Evolutionary conservation across 176 grass and related monocot species (phyloP).

Genomic region (Saccharum spontaneum): DNA sequence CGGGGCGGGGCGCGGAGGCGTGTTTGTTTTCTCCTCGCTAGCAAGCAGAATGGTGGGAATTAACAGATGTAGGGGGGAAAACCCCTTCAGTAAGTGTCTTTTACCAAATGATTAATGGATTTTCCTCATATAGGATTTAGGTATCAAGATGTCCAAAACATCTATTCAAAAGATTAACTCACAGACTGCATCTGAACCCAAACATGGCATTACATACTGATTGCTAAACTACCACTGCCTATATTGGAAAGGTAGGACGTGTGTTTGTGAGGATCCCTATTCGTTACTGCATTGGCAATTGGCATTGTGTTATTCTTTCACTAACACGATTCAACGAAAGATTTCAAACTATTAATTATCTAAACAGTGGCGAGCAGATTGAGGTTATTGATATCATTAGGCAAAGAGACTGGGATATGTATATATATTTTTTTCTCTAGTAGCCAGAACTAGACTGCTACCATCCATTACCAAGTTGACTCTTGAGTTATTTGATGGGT

Average conservation of each 20-base stretch:
- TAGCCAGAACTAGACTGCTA: neutral
- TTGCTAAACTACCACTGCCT: neutral
- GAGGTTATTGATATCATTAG: neutral
- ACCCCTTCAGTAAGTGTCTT: neutral
- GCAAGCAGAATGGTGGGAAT: neutral
- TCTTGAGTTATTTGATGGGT: neutral
- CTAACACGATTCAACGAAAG: neutral
- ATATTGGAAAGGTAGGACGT: neutral
- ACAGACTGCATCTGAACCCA: conserved; percentile 1
- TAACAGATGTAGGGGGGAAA: neutral
- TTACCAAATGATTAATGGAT: neutral
- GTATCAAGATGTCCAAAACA: neutral
- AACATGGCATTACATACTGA: neutral
- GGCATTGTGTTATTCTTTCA: neutral
- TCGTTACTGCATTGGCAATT: neutral
- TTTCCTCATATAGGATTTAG: neutral
- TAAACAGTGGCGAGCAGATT: neutral
- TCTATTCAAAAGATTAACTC: neutral
- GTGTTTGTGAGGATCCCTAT: neutral
- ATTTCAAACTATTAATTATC: neutral
- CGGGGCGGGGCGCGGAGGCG: too few species aligned
- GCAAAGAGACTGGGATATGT: neutral
- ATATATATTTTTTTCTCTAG: neutral
- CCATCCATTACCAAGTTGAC: neutral
- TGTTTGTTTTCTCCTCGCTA: neutral